Conservation (phyloP, 2,329 filamentous ascomycete genomes). For the Neonectria coccinea region DNA sequence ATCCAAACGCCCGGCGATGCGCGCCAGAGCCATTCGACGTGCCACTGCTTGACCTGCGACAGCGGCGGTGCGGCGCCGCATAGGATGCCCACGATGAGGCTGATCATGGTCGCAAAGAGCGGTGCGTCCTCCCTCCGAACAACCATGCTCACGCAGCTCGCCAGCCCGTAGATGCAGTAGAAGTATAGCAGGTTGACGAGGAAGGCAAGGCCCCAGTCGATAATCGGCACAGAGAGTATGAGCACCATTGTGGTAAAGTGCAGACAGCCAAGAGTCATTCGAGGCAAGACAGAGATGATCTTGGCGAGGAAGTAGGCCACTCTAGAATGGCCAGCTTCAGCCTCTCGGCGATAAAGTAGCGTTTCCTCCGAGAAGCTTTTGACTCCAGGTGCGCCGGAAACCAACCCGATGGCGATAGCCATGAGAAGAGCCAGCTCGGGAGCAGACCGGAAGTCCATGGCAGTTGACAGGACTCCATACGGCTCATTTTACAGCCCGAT, state of each 20-base stretch:
- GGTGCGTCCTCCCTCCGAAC: conserved; percentile 68
- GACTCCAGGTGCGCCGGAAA: conserved; percentile 64
- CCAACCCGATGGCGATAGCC: conserved; percentile 67
- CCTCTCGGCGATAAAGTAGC: conserved; percentile 64
- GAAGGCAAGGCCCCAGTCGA: conserved; percentile 62
- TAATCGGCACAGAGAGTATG: conserved; percentile 61
- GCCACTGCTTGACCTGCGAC: conserved; percentile 61
- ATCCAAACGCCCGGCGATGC: conserved; percentile 66
- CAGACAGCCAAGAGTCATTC: conserved; percentile 63
- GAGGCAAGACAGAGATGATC: conserved; percentile 61
- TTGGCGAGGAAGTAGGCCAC: conserved; percentile 69
- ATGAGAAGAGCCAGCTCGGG: conserved; percentile 65
- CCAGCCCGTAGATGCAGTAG: conserved; percentile 69
- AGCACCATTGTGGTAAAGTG: conserved; percentile 67
- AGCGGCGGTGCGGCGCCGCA: conserved; percentile 65
- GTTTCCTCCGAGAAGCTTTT: conserved; percentile 61
- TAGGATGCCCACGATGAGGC: conserved; percentile 65
- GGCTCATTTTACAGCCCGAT: conserved; percentile 63
- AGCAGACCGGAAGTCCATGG: conserved; percentile 62
- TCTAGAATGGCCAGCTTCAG: conserved; percentile 67
- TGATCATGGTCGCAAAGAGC: conserved; percentile 65
- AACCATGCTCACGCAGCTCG: conserved; percentile 65
- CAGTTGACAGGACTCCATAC: conserved; percentile 63
- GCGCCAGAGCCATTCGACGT: conserved; percentile 68
- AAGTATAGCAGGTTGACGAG: conserved; percentile 66